These are phyloP conservation scores for Neurospora sp. DNA, from an alignment of 495 filamentous ascomycete species.

Conservation along the genomic window DNA sequence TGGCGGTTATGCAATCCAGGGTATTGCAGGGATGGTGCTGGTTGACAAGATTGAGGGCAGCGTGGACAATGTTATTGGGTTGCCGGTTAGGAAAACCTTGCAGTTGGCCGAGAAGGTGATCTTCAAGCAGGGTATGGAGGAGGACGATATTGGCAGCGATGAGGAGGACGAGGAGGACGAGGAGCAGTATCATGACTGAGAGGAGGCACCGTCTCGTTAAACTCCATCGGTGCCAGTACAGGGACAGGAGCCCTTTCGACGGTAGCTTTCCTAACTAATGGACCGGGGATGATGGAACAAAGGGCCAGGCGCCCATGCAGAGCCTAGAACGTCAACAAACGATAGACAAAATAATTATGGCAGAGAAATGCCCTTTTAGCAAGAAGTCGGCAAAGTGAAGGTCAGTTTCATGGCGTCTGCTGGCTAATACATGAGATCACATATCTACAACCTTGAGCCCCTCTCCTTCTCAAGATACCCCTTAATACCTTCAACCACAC, in stretches of 20 bases:
- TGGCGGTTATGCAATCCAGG: constrained; percentile 90
- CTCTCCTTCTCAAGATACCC: constrained; percentile 9
- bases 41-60: constrained; percentile 82
- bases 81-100: constrained; percentile 74
- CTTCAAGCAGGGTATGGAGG: constrained; percentile 32
- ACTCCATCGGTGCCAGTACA: neutral
- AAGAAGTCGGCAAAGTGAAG: neutral
- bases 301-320: neutral
- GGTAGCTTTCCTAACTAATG: neutral
- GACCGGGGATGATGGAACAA: neutral
- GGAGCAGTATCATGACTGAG: neutral
- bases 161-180: constrained; percentile 19
- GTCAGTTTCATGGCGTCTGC: neutral
- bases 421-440: neutral
- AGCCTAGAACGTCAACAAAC: neutral
- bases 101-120: constrained; percentile 78
- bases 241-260: neutral
- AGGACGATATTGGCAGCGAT: constrained; percentile 13
- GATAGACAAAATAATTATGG: neutral
- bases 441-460: constrained; percentile 5
- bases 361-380: neutral
- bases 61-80: constrained; percentile 92
- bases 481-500: constrained; percentile 22
- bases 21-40: constrained; percentile 65
- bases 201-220: neutral